These are phyloP conservation scores for Caulochytrium protostelioides DNA, from an alignment of 371 early-diverging fungal species.

Conservation along the genomic window DNA sequence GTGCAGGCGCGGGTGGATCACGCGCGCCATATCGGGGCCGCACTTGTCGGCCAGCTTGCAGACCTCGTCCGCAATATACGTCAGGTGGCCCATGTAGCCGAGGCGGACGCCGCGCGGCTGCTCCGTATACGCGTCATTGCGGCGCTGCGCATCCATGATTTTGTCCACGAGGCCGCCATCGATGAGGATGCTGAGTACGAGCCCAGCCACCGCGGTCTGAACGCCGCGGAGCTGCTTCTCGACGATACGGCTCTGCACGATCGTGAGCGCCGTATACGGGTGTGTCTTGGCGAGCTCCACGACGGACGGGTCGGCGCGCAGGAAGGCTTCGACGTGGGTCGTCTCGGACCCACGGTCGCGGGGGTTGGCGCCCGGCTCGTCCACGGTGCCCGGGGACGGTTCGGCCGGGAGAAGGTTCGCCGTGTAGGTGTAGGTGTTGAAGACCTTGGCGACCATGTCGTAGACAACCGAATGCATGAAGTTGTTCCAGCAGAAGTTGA, in stretches of 20 bases:
- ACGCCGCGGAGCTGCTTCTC: conserved; percentile 6
- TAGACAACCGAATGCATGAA: conserved; percentile 85
- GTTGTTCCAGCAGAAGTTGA: conserved; percentile 78
- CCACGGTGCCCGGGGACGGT: no score
- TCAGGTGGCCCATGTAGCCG: conserved; percentile 93
- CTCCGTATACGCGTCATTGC: conserved; percentile 37
- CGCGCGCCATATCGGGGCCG: conserved; percentile 17
- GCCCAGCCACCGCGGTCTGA: neutral
- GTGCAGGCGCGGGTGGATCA: no score
- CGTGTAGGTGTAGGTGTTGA: conserved; percentile 49
- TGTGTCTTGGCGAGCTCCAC: no score
- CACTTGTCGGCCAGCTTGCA: conserved; percentile 55
- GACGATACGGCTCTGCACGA: no score
- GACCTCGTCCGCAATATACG: conserved; percentile 83
- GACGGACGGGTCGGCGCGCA: no score
- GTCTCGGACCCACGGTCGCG: no score
- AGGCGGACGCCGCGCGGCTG: conserved; percentile 70
- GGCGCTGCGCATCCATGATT: conserved; percentile 49
- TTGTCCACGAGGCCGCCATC: conserved; percentile 56
- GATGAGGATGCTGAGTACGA: conserved; percentile 33
- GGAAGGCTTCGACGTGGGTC: no score
- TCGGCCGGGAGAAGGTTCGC: no score
- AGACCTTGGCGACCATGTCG: conserved; percentile 83
- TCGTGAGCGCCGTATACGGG: no score
- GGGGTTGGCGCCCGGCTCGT: conserved; percentile 39